Evolutionary conservation across 176 grass and related monocot species (phyloP), one percentile per base, ranked within the genome.

Genomic region (Triticum turgidum): DNA sequence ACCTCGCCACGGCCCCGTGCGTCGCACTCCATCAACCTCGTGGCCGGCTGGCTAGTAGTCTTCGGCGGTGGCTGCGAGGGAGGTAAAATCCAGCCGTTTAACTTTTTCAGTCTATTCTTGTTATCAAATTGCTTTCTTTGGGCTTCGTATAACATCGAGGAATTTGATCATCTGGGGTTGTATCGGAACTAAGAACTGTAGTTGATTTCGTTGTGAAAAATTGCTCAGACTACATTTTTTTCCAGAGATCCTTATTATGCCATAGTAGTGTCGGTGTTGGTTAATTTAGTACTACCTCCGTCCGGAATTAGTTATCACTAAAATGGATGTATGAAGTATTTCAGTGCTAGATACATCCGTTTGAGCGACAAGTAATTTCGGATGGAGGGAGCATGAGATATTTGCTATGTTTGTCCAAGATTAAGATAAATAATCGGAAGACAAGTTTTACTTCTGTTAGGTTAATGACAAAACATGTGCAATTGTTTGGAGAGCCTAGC

Each of bases 1-100:
- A 38, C 64, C 85, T 91, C 85, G 73, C 93, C 96, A 6, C 81
- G 81, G 38, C 93, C 93, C 4, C 86, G 93, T 39, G 96, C 93
- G 65, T 98, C 96, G 54, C 96, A 96, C 88, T 98, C 96, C 21
- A 87, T 98, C n/a, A 96, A 92, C 82, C 89, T 98, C 27, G 88
- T 96, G 69, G 84, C 90, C 29, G 93, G 88, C 24, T 98, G 96
- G 93, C 91, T 98, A 38, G 79, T 96, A 80, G 86, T 98, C 82
- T 94, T 98, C 59, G 96, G 96, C 27, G 93, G 93, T 35, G 96
- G 93, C 72, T 94, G 84, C 47, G 91, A 98, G 90, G 93, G 96
- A 98, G 96, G 96, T 96, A 68, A 80, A 64, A 59, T 3, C 42
- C 70, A 37, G 49, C 84, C 68, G 33, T 44, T 52, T 29, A 56